phyloP scores from a whole-genome alignment of 805 yeast genomes.

The Cyberlindnera veronae region DNA sequence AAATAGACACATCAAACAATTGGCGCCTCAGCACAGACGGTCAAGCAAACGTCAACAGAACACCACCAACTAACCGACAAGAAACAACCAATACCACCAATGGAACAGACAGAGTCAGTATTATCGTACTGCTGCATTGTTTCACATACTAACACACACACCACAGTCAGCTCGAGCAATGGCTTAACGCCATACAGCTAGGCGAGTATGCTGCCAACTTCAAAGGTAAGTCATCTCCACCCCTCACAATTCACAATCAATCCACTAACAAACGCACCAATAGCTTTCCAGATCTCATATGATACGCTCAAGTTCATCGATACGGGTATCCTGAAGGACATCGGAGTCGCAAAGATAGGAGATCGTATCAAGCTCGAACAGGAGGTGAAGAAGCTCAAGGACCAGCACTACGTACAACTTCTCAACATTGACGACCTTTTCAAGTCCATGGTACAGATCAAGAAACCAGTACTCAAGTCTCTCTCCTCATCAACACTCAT shows the following conservation, averaged over 20 bases:
- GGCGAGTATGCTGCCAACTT: slow-evolving; percentile 9
- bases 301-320: slow-evolving; percentile 41
- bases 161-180: slow-evolving; percentile 10
- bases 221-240: slow-evolving; percentile 5
- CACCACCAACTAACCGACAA: too few relatives aligned
- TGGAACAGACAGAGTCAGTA: too few relatives aligned
- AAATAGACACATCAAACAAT: too few relatives aligned
- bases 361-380: slow-evolving; percentile 71
- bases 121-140: background rate
- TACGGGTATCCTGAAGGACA: slow-evolving; percentile 56
- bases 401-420: slow-evolving; percentile 8
- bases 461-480: slow-evolving; percentile 6
- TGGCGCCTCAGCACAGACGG: too few relatives aligned
- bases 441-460: slow-evolving; percentile 7
- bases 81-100: too few relatives aligned
- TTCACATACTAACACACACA: background rate
- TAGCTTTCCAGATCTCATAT: slow-evolving; percentile 16
- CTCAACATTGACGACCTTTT: slow-evolving; percentile 18
- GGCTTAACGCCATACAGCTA: slow-evolving; percentile 11
- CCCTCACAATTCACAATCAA: background rate
- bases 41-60: too few relatives aligned
- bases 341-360: slow-evolving; percentile 77
- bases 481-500: slow-evolving; percentile 7
- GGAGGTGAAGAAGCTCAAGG: slow-evolving; percentile 45
- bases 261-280: slow-evolving; percentile 1